phyloP scores from a whole-genome alignment of 495 filamentous ascomycete species.

The Aspergillus conjunctus region DNA sequence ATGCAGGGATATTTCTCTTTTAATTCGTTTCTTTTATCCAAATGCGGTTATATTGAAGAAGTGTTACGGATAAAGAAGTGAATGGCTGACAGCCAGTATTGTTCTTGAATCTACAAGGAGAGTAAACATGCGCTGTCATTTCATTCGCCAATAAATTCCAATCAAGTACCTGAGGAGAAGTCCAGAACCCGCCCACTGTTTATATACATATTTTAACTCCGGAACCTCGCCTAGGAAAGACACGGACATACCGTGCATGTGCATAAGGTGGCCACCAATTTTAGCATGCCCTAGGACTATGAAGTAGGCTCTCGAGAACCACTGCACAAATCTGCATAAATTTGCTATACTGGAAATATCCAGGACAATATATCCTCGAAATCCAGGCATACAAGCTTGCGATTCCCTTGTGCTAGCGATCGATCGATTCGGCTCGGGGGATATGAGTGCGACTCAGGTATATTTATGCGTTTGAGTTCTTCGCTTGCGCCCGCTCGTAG shows the following conservation, averaged over 20 bases:
- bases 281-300: no score
- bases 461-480: slow-evolving; percentile 38
- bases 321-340: no score
- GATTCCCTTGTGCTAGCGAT: slow-evolving; percentile 2
- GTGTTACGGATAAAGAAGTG: slow-evolving; percentile 19
- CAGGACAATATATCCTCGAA: no score
- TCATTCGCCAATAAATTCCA: slow-evolving; percentile 19
- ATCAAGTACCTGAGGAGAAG: slow-evolving; percentile 11
- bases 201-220: slow-evolving; percentile 17
- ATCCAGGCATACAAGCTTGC: no score
- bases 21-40: slow-evolving; percentile 1
- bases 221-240: background rate
- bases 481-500: slow-evolving; percentile 70
- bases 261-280: no score
- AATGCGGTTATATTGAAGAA: slow-evolving; percentile 33
- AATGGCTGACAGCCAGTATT: slow-evolving; percentile 26
- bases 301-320: no score
- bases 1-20: no score
- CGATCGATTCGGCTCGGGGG: background rate
- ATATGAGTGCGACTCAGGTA: background rate
- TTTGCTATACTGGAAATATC: no score
- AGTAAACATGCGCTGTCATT: slow-evolving; percentile 5
- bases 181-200: background rate
- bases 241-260: background rate
- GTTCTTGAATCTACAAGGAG: slow-evolving; percentile 17